Conservation (phyloP, 2,329 filamentous ascomycete species). For the Periconia digitata region DNA sequence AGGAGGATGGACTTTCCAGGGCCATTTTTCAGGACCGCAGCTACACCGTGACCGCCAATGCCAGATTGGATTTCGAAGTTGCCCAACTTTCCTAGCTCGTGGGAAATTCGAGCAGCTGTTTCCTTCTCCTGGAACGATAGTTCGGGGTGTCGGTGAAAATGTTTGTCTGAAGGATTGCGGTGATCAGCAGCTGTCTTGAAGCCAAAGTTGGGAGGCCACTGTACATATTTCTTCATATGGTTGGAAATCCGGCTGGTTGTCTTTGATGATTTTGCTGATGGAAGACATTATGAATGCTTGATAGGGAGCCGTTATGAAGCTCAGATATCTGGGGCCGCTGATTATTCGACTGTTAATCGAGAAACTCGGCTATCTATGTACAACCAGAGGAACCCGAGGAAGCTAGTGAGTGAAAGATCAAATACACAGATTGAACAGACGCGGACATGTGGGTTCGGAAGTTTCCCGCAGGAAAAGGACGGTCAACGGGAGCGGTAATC, state of each 20-base stretch:
- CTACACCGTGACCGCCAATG: conserved; percentile 63
- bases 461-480: background rate
- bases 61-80: conserved; percentile 50
- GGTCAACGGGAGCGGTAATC: background rate
- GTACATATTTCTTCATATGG: conserved; percentile 39
- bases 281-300: conserved; percentile 26
- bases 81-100: conserved; percentile 28
- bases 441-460: too few relatives aligned
- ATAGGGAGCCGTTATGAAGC: too few relatives aligned
- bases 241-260: conserved; percentile 24
- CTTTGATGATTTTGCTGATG: conserved; percentile 28
- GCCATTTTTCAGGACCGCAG: conserved; percentile 59
- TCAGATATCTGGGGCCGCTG: too few relatives aligned
- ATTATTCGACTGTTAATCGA: too few relatives aligned
- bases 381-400: too few relatives aligned
- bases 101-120: conserved; percentile 33
- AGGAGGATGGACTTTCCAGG: conserved; percentile 58
- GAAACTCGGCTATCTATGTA: too few relatives aligned
- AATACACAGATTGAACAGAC: too few relatives aligned
- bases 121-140: conserved; percentile 39
- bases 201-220: background rate
- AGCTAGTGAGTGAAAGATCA: too few relatives aligned
- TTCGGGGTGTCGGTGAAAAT: conserved; percentile 39
- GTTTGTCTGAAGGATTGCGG: conserved; percentile 29
- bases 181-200: conserved; percentile 1